Evolutionary conservation across 768 basidiomycete species (phyloP), one percentile per base, ranked within the genome.

Genomic region (Daedaleopsis nitida): DNA sequence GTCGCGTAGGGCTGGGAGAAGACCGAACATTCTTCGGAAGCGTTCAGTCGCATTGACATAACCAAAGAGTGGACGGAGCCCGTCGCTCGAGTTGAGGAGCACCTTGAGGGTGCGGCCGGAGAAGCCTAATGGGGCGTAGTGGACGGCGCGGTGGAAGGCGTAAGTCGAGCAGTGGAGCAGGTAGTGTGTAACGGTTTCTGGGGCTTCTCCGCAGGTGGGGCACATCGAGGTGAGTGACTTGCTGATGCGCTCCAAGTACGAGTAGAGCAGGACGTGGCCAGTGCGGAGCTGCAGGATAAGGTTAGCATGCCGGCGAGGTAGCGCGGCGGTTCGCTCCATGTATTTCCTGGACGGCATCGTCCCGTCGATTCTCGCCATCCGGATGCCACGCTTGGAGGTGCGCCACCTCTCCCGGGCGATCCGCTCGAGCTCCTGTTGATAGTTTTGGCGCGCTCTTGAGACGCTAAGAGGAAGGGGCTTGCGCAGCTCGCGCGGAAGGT

Each of bases 221-320:
- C 67, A 68, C 12, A n/a, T 21, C 10, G 57, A 44, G 5, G 55
- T 45, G 47, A 47, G 44, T 0, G 51, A 42, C 47, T 49, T 51
- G 5, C 52, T 32, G 19, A 68, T 61, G 23, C 55, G 57, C 19
- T 55, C 34, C 0, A 68, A 69, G 66, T 75, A 67, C 5, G 63
- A 43, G 38, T 73, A 70, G 1, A 77, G 68, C 0, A 71, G 69
- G 8, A 57, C 57, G 52, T 77, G 76, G 2, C 71, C 69, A 1
- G 72, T 73, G 5, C 71, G 45, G 1, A 77, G 69, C 42, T 76
- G 75, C 38, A 70, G 58, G 4, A 75, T 59, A 1, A 71, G 42
- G 51, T 51, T 62, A 5, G 61, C 43, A 10, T 57, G 55, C 1
- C 51, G 42, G 21, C 56, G 27, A 9, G 61, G 61, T 2, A 62